phyloP scores from a whole-genome alignment of 2,329 filamentous ascomycete genomes.

The Cadophora sp. region DNA sequence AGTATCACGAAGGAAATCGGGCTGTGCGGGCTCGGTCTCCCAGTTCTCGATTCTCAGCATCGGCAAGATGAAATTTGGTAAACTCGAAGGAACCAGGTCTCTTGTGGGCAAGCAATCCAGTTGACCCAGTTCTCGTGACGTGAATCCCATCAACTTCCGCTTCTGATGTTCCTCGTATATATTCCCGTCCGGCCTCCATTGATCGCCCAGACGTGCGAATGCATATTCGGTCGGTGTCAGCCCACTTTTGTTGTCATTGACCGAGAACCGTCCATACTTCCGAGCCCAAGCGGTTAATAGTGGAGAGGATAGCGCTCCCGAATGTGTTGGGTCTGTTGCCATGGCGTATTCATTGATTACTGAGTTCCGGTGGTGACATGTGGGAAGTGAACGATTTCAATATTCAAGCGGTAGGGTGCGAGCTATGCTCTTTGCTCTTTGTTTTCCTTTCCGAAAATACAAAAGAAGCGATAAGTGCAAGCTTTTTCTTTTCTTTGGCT shows the following conservation, averaged over 20 bases:
- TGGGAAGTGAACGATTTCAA: no score
- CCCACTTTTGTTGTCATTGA: conserved; percentile 8
- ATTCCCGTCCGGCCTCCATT: not conserved
- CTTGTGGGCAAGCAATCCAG: conserved; percentile 33
- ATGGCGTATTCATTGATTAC: not conserved
- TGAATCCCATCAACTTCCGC: conserved; percentile 24
- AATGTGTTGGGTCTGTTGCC: not conserved
- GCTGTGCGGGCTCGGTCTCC: conserved; percentile 18
- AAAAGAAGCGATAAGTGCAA: no score
- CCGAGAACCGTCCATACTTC: conserved; percentile 15
- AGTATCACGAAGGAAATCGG: conserved; percentile 17
- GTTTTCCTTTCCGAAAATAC: no score
- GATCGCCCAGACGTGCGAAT: conserved; percentile 14
- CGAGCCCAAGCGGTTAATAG: conserved; percentile 18
- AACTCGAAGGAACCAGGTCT: conserved; percentile 16
- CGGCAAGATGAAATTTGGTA: conserved; percentile 29
- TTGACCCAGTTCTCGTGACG: conserved; percentile 28
- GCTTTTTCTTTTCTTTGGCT: no score
- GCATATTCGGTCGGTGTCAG: conserved; percentile 7
- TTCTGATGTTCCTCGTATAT: conserved; percentile 23
- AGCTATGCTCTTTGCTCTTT: no score
- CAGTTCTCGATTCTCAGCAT: conserved; percentile 23
- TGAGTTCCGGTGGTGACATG: no score
- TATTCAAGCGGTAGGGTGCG: no score
- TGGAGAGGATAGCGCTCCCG: not conserved